Evolutionary conservation across 768 basidiomycete genomes (phyloP).

Genomic region (Paxillus involutus): DNA sequence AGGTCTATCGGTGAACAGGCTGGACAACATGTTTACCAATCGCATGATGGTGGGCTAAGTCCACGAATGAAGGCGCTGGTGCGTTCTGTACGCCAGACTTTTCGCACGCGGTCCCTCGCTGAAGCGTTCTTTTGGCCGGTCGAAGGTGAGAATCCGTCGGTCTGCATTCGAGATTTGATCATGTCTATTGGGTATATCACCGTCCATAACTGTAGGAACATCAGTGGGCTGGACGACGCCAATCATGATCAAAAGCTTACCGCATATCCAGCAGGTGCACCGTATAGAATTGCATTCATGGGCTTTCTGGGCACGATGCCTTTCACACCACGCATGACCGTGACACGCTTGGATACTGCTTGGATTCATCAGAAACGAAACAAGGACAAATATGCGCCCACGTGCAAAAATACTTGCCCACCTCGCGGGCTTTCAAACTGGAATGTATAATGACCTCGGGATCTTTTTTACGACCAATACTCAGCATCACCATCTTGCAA

Average conservation of each 20-base stretch:
- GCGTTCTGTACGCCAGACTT: conserved; percentile 84
- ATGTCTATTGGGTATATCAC: conserved; percentile 95
- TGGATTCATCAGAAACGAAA: too few relatives aligned
- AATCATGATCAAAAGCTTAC: conserved; percentile 42
- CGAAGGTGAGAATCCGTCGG: conserved; percentile 78
- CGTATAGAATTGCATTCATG: conserved; percentile 78
- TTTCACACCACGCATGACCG: too few relatives aligned
- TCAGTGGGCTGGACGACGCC: conserved; percentile 8
- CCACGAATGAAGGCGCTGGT: conserved; percentile 86
- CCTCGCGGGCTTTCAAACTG: too few relatives aligned
- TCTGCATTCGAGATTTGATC: conserved; percentile 96
- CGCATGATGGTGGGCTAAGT: conserved; percentile 91
- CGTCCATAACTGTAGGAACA: conserved; percentile 67
- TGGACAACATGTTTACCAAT: conserved; percentile 39
- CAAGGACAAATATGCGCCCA: too few relatives aligned
- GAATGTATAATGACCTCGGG: too few relatives aligned
- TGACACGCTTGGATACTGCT: too few relatives aligned
- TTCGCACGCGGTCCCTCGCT: conserved; percentile 81
- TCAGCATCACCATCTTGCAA: too few relatives aligned
- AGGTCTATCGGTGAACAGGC: not conserved
- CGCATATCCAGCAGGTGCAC: conserved; percentile 90
- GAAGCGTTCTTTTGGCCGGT: conserved; percentile 83
- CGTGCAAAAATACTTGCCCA: too few relatives aligned
- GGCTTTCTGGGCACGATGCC: conserved; percentile 82
- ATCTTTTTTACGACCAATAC: too few relatives aligned